Conservation (phyloP, 2,329 filamentous ascomycete genomes). For the Pochonia chlamydosporia region DNA sequence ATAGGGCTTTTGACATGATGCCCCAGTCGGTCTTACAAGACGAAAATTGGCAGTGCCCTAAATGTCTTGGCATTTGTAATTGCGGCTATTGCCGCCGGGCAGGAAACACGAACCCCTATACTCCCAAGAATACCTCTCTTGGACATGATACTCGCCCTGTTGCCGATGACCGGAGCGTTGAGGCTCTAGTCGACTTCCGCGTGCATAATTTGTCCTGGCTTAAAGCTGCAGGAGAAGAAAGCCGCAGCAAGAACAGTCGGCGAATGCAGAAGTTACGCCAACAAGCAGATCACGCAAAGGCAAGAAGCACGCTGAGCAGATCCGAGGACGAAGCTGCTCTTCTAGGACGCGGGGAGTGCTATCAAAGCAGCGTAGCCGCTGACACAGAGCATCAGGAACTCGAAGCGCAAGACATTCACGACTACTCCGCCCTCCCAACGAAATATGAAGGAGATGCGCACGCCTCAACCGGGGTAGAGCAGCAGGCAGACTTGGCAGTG, state of each 20-base stretch:
- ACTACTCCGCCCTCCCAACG: not conserved
- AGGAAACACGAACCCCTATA: constrained; percentile 67
- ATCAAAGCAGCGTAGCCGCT: not conserved
- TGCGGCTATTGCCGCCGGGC: constrained; percentile 70
- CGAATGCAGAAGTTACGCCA: constrained; percentile 52
- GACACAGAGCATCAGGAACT: not conserved
- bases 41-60: constrained; percentile 81
- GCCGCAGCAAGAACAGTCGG: constrained; percentile 50
- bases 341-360: constrained; percentile 10
- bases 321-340: constrained; percentile 19
- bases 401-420: not conserved
- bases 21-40: constrained; percentile 77
- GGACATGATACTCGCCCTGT: constrained; percentile 88
- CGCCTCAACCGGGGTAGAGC: not conserved
- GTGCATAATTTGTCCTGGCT: constrained; percentile 85
- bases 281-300: constrained; percentile 52
- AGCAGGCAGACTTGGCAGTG: not conserved
- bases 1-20: constrained; percentile 84
- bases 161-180: constrained; percentile 85
- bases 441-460: not conserved
- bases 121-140: constrained; percentile 79
- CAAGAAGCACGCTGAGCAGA: constrained; percentile 33
- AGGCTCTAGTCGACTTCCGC: constrained; percentile 85
- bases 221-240: constrained; percentile 51
- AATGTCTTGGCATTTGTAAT: constrained; percentile 80